A percentile compares a stretch with the other conserved stretches of the same genome.
These are phyloP conservation scores for Suhomyces ambrosiae DNA, from an alignment of 1,139 yeast species.

Conservation along the genomic window DNA sequence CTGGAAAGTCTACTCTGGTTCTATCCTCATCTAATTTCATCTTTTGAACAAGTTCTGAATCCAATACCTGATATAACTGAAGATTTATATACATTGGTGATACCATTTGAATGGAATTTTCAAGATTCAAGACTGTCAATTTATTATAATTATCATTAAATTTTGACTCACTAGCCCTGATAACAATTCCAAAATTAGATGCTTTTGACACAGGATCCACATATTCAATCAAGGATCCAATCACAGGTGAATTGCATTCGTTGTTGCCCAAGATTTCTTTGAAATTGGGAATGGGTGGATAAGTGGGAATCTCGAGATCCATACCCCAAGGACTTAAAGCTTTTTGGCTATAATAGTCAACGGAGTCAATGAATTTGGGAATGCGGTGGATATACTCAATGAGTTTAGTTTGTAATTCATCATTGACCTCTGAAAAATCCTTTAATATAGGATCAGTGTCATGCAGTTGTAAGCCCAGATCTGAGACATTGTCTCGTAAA, in stretches of 20 bases:
- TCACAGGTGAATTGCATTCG: slow-evolving; percentile 22
- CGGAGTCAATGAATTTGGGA: slow-evolving; percentile 7
- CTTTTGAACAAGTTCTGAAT: slow-evolving; percentile 23
- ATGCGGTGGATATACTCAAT: neutral
- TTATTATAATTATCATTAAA: slow-evolving; percentile 41
- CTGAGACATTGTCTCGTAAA: no score
- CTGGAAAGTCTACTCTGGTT: slow-evolving; percentile 20
- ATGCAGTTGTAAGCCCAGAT: no score
- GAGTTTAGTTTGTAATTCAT: neutral
- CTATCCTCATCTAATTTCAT: slow-evolving; percentile 27
- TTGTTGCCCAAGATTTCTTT: slow-evolving; percentile 24
- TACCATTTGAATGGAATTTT: slow-evolving; percentile 32
- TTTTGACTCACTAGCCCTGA: slow-evolving; percentile 30
- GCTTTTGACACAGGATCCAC: slow-evolving; percentile 17
- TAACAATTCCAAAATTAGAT: slow-evolving; percentile 34
- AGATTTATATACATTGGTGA: slow-evolving; percentile 30
- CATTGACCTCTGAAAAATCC: neutral
- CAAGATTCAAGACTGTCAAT: slow-evolving; percentile 31
- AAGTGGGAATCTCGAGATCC: slow-evolving; percentile 1
- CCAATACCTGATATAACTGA: slow-evolving; percentile 31
- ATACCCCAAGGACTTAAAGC: neutral
- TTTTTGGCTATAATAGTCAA: neutral
- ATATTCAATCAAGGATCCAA: slow-evolving; percentile 42
- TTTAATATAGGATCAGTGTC: neutral
- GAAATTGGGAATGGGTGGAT: slow-evolving; percentile 17